These are phyloP conservation scores for Moesziomyces parantarcticus DNA, from an alignment of 1,284 basidiomycete species.

Conservation along the genomic window DNA sequence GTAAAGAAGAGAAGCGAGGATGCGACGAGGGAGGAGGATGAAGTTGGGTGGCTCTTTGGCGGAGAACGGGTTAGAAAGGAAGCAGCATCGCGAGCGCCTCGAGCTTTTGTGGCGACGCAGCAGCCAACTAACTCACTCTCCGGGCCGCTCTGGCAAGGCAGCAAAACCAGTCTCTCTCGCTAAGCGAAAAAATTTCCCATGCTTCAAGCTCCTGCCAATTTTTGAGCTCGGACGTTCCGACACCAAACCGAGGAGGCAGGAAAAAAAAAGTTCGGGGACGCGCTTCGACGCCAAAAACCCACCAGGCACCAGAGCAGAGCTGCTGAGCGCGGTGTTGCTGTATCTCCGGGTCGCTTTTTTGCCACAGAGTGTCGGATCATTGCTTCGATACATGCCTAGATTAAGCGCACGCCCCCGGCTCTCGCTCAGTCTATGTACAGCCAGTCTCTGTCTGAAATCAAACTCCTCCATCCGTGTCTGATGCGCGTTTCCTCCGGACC, in stretches of 20 bases:
- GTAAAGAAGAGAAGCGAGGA: neutral
- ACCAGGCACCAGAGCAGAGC: neutral
- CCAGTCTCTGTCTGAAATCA: too few relatives aligned
- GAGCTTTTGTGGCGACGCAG: conserved; percentile 12
- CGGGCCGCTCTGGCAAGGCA: too few relatives aligned
- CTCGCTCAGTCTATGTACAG: too few relatives aligned
- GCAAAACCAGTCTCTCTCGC: conserved; percentile 10
- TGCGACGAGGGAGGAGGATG: conserved; percentile 11
- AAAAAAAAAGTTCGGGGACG: conserved; percentile 11
- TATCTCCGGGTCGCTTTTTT: too few relatives aligned
- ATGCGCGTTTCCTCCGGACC: too few relatives aligned
- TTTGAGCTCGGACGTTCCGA: neutral
- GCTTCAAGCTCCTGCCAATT: neutral
- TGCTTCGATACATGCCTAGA: too few relatives aligned
- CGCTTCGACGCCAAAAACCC: conserved; percentile 5
- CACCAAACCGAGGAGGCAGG: conserved; percentile 3
- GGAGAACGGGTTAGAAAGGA: conserved; percentile 32
- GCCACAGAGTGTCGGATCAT: too few relatives aligned
- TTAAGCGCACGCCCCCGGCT: too few relatives aligned
- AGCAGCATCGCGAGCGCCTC: conserved; percentile 1
- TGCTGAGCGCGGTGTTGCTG: too few relatives aligned
- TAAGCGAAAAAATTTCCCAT: conserved; percentile 14
- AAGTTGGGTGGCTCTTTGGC: conserved; percentile 43
- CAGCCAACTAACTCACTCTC: too few relatives aligned
- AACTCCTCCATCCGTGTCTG: too few relatives aligned